Percentiles rank a stretch among this genome's conserved stretches.
phyloP scores from a whole-genome alignment of 345 rosid genomes.

The Ceriops tagal region DNA sequence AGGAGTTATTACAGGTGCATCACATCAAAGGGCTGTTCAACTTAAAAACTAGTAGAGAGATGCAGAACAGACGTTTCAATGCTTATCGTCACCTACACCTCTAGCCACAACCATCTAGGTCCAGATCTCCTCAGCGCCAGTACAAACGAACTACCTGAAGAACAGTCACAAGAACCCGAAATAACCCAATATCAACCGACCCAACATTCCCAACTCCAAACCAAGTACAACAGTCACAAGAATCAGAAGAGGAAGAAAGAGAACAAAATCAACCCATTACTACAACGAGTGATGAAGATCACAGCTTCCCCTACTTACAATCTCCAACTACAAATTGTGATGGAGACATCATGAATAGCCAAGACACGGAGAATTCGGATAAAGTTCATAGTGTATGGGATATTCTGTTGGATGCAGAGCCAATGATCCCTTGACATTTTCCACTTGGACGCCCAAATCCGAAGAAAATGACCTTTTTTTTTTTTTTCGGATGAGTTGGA shows the following conservation, averaged over 20 bases:
- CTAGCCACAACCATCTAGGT: constrained; percentile 56
- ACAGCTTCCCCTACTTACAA: constrained; percentile 41
- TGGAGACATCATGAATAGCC: constrained; percentile 33
- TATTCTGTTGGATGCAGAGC: constrained; percentile 46
- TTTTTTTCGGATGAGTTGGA: constrained; percentile 69
- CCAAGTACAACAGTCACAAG: constrained; percentile 16
- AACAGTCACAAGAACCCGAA: constrained; percentile 3
- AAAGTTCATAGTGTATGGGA: constrained; percentile 20
- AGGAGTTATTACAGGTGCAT: constrained; percentile 73
- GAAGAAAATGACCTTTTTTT: constrained; percentile 40
- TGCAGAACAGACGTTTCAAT: constrained; percentile 61
- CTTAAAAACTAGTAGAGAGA: constrained; percentile 65
- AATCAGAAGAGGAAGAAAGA: neutral
- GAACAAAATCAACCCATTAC: constrained; percentile 9
- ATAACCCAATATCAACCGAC: constrained; percentile 4
- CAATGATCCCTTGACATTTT: constrained; percentile 29
- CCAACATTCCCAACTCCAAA: constrained; percentile 14
- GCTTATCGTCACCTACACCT: constrained; percentile 62
- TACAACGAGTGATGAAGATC: constrained; percentile 19
- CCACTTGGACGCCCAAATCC: constrained; percentile 25
- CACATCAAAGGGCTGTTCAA: constrained; percentile 67
- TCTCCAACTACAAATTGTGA: constrained; percentile 26
- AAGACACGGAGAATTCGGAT: constrained; percentile 20
- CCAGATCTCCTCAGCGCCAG: constrained; percentile 26
- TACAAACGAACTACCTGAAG: constrained; percentile 2